phyloP scores from a whole-genome alignment of 768 basidiomycete genomes.

The Mrakia frigida region DNA sequence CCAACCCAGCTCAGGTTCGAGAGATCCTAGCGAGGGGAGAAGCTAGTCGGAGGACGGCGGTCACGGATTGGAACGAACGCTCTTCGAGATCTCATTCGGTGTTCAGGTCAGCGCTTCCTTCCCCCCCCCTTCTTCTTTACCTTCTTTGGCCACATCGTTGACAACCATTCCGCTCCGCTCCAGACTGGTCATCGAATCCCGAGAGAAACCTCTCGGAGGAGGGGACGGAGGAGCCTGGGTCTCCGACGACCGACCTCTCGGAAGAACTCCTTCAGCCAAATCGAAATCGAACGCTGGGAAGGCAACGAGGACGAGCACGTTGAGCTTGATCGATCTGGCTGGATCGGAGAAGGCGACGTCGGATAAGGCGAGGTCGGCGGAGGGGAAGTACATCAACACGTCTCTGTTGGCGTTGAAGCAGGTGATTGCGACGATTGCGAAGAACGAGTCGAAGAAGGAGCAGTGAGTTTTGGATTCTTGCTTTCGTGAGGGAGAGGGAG shows the following conservation, averaged over 20 bases:
- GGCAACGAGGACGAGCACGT: slow-evolving; percentile 43
- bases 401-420: slow-evolving; percentile 21
- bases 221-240: slow-evolving; percentile 14
- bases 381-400: slow-evolving; percentile 91
- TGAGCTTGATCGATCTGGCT: slow-evolving; percentile 89
- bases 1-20: slow-evolving; percentile 74
- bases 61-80: slow-evolving; percentile 94
- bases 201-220: slow-evolving; percentile 25
- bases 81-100: slow-evolving; percentile 23
- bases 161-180: not conserved
- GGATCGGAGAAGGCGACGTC: slow-evolving; percentile 95
- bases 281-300: slow-evolving; percentile 34
- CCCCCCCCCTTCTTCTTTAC: not conserved
- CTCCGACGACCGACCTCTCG: slow-evolving; percentile 11
- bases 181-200: slow-evolving; percentile 30
- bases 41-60: slow-evolving; percentile 78
- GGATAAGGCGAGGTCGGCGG: slow-evolving; percentile 89
- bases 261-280: slow-evolving; percentile 3
- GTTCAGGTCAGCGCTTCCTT: slow-evolving; percentile 16
- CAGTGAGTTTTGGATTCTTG: not conserved
- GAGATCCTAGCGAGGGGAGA: slow-evolving; percentile 83
- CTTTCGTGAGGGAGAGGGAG: no score
- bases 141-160: not conserved
- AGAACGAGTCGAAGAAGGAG: slow-evolving; percentile 32
- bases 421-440: slow-evolving; percentile 31